Evolutionary conservation across 192 early-diverging fungal species (phyloP).

Genomic region (Phycomyces blakesleeanus): DNA sequence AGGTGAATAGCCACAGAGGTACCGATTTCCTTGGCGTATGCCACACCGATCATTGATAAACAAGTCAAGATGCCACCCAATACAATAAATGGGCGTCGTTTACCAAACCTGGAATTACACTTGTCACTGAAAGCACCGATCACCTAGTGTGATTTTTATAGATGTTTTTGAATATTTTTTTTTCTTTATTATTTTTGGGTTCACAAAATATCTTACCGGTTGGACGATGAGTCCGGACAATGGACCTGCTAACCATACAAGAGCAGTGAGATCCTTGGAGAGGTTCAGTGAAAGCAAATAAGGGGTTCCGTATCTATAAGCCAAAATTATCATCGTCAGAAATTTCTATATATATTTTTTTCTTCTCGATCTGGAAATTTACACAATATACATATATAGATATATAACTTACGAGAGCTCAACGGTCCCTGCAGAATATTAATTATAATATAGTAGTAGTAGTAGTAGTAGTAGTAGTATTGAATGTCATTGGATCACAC

Average conservation of each 20-base stretch:
- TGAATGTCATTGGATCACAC: too few relatives aligned
- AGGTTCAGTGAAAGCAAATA: conserved; percentile 64
- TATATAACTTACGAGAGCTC: conserved; percentile 48
- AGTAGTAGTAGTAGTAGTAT: too few relatives aligned
- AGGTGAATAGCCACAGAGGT: conserved; percentile 1
- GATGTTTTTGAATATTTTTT: background rate
- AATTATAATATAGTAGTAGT: too few relatives aligned
- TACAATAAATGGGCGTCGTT: conserved; percentile 83
- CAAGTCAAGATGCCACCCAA: conserved; percentile 58
- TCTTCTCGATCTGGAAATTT: background rate
- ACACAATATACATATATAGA: background rate
- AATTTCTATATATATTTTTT: background rate
- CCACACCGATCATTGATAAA: conserved; percentile 66
- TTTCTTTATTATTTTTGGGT: too few relatives aligned
- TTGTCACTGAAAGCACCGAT: conserved; percentile 83
- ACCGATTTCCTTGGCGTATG: conserved; percentile 70
- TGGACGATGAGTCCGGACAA: conserved; percentile 42
- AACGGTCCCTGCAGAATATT: conserved; percentile 57
- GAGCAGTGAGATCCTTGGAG: conserved; percentile 55
- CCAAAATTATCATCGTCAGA: background rate
- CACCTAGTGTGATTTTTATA: conserved; percentile 30
- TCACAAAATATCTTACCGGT: conserved; percentile 16
- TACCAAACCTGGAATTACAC: conserved; percentile 66
- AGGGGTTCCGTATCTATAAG: conserved; percentile 78
- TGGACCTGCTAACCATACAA: conserved; percentile 83